Conservation (phyloP, 192 early-diverging fungal species). For the Rhizophagus prolifer region DNA sequence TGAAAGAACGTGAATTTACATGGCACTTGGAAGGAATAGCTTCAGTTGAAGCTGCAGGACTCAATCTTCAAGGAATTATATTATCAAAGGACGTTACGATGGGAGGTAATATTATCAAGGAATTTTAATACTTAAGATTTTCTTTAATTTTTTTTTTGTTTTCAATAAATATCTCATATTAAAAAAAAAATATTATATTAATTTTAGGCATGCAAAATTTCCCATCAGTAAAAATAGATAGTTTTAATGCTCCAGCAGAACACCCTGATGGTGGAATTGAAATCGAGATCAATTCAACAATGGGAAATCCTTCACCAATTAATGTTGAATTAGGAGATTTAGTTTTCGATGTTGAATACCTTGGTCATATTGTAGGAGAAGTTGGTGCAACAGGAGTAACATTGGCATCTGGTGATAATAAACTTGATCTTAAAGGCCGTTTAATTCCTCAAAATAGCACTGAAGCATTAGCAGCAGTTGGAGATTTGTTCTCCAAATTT, state of each 20-base stretch:
- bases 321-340: constrained; percentile 58
- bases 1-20: constrained; percentile 42
- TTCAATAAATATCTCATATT: too few relatives aligned
- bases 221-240: constrained; percentile 47
- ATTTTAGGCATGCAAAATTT: constrained; percentile 57
- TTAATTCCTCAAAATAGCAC: constrained; percentile 52
- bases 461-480: constrained; percentile 44
- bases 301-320: constrained; percentile 57
- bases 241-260: constrained; percentile 54
- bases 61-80: constrained; percentile 43
- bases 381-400: constrained; percentile 46
- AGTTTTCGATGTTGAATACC: constrained; percentile 48
- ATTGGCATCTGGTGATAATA: constrained; percentile 39
- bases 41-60: constrained; percentile 44
- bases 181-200: too few relatives aligned
- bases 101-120: constrained; percentile 42
- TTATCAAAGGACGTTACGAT: constrained; percentile 51
- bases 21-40: constrained; percentile 48
- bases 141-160: too few relatives aligned
- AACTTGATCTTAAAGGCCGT: constrained; percentile 53
- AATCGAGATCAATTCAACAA: constrained; percentile 50
- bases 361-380: constrained; percentile 46
- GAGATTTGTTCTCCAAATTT: constrained; percentile 54
- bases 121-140: too few relatives aligned
- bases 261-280: constrained; percentile 57